Evolutionary conservation across 768 basidiomycete species (phyloP).

Genomic region (Termitomyces sp.): DNA sequence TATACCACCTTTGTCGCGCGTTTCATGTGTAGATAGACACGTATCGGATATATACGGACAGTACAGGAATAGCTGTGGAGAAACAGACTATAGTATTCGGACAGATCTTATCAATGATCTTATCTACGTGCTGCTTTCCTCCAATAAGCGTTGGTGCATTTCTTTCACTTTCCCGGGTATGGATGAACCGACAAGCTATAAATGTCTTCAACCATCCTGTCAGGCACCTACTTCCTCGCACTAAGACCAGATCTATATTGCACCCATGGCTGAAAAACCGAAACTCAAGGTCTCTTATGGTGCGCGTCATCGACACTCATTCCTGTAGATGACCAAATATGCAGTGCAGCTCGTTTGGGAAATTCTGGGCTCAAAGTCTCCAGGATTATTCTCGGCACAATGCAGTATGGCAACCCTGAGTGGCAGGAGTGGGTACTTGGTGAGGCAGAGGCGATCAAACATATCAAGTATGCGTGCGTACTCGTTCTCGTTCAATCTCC

Average conservation of each 20-base stretch:
- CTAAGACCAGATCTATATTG: neutral
- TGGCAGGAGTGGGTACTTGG: constrained; percentile 46
- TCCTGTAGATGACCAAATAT: neutral
- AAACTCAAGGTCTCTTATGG: neutral
- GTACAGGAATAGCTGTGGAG: no score
- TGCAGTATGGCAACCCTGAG: constrained; percentile 50
- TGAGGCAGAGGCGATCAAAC: constrained; percentile 46
- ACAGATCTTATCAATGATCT: neutral
- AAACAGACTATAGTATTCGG: no score
- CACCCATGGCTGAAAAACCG: neutral
- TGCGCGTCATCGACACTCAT: neutral
- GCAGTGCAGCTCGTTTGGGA: constrained; percentile 36
- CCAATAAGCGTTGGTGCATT: no score
- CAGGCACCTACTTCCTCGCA: neutral
- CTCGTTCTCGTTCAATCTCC: neutral
- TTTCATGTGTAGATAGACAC: no score
- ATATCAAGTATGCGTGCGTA: constrained; percentile 43
- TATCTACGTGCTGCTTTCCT: neutral
- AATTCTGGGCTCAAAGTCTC: constrained; percentile 60
- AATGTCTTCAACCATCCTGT: neutral
- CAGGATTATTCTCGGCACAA: constrained; percentile 58
- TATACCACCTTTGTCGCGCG: no score
- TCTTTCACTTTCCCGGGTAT: neutral
- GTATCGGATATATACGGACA: no score
- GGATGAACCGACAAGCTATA: neutral